phyloP scores from a whole-genome alignment of 352 stramenopile genomes.

The Globisporangium cylindrosporum region DNA sequence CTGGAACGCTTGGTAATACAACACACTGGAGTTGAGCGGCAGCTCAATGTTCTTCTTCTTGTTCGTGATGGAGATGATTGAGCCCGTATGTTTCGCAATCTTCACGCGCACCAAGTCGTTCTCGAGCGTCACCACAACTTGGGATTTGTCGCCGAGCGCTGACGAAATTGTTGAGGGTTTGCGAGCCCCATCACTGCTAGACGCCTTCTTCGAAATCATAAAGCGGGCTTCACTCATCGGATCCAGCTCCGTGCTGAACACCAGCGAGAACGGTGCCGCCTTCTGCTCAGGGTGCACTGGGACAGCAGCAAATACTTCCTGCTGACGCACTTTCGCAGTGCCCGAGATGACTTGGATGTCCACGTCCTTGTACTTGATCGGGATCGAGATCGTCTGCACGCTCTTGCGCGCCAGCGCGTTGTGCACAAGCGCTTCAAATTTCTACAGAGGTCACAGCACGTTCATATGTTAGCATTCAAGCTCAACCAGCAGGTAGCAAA shows the following conservation, averaged over 20 bases:
- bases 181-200: background rate
- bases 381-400: conserved; percentile 58
- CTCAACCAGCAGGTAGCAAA: too few species aligned
- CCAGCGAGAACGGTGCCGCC: conserved; percentile 58
- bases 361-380: conserved; percentile 43
- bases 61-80: conserved; percentile 61
- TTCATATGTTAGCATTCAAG: too few species aligned
- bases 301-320: conserved; percentile 53
- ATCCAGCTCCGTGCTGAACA: conserved; percentile 62
- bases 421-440: conserved; percentile 74
- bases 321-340: conserved; percentile 28
- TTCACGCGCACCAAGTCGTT: conserved; percentile 56
- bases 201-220: conserved; percentile 41
- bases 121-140: conserved; percentile 44
- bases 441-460: conserved; percentile 13
- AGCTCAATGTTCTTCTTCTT: conserved; percentile 70
- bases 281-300: conserved; percentile 48
- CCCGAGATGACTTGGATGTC: conserved; percentile 39
- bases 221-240: conserved; percentile 51
- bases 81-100: conserved; percentile 53
- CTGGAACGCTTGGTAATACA: conserved; percentile 71
- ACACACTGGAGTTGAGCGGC: conserved; percentile 40
- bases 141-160: conserved; percentile 4
- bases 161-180: background rate
- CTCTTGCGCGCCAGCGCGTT: conserved; percentile 59